phyloP scores from a whole-genome alignment of 208 protist genomes.

The Phytomonas francai region DNA sequence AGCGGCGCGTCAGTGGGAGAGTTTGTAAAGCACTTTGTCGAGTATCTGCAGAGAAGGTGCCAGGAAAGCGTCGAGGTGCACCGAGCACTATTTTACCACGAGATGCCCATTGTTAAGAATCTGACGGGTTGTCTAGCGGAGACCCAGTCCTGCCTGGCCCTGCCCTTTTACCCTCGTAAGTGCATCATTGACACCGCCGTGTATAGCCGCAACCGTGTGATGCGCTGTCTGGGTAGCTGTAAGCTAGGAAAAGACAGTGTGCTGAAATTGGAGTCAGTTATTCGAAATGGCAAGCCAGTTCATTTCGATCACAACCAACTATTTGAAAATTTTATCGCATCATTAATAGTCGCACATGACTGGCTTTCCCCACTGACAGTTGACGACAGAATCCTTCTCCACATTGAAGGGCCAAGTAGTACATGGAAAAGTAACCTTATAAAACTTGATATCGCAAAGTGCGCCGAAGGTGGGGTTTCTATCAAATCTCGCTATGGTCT shows the following conservation, averaged over 20 bases:
- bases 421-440: background rate
- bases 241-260: constrained; percentile 60
- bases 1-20: constrained; percentile 32
- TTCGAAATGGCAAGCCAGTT: background rate
- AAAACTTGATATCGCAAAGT: background rate
- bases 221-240: constrained; percentile 71
- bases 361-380: background rate
- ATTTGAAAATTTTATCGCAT: background rate
- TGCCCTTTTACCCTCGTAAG: constrained; percentile 41
- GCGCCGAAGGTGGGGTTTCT: background rate
- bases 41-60: constrained; percentile 27
- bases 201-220: constrained; percentile 75
- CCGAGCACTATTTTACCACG: constrained; percentile 65
- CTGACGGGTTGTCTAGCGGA: constrained; percentile 10
- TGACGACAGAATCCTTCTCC: background rate
- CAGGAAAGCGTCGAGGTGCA: constrained; percentile 24
- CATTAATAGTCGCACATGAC: background rate
- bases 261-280: constrained; percentile 14
- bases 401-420: background rate
- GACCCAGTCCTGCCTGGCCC: constrained; percentile 18
- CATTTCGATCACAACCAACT: background rate
- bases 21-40: constrained; percentile 60
- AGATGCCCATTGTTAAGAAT: constrained; percentile 13
- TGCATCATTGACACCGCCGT: constrained; percentile 78
- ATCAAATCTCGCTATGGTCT: background rate